Base-by-base conservation (phyloP, 2,329 filamentous ascomycete genomes). In the Fusarium robinianum region DNA sequence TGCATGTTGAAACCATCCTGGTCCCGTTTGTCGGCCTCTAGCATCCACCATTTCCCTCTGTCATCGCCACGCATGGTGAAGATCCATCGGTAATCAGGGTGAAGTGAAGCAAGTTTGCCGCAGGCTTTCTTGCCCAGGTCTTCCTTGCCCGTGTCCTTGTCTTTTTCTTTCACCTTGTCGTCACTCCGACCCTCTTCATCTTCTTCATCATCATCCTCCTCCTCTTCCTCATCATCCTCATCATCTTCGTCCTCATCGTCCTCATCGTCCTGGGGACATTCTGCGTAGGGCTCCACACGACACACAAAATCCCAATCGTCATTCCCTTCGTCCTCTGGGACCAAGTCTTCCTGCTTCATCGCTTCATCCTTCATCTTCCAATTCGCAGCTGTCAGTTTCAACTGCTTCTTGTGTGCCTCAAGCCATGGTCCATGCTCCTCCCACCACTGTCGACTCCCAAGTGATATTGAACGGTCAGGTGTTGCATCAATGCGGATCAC, bases 1-100 rank as follows among this genome's bases (percentile, higher is more conserved):
- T 73, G 61, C 67, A 76, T 70, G 6, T 12, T 12, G 27, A 76
- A 75, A 24, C 46, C 47, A 33, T 76, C 72, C 2, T 67, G 71
- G 34, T 60, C 51, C 11, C 46, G 47, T 26, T 61, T 60, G 23
- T 39, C 15, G 11, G 41, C 31, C 18, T 61, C 60, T 7, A 44
- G 40, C 2, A 24, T 4, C 57, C 60, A 62, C 56, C 56, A 62
- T 7, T 6, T 24, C 0, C 7, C 2, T 3, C 57, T 48, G 14
- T 61, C 49, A 0, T 30, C 2, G 12, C 46, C 60, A 4, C 29
- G 41, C 38, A 54, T 43, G 5, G 59, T 49, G n/a, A 54, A 48
- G 8, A 45, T 18, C 41, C 46, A 61, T 3, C 39, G 24, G 23
- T 52, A 44, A 0, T 54, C 35, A 9, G 55, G 55, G 11, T 59